Evolutionary conservation across 257 asterid genomes (phyloP), one percentile per base, ranked within the genome.

Genomic region (Fraxinus excelsior): DNA sequence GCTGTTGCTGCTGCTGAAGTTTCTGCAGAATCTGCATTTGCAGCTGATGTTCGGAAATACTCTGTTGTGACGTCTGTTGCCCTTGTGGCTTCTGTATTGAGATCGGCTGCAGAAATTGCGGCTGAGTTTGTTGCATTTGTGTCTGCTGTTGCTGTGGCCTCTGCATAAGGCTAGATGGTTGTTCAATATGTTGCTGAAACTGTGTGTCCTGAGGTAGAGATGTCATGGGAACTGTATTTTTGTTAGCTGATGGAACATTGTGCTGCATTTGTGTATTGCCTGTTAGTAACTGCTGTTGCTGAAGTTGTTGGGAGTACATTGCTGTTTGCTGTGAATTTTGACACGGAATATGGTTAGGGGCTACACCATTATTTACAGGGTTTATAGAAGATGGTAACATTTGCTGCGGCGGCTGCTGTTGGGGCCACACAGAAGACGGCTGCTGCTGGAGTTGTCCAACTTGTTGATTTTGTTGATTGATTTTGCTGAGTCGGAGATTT

Each of bases 21-120:
- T 93, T 89, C 78, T 91, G 97, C 66, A 94, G 92, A 79, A 87
- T 81, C 84, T 92, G 97, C 74, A 90, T 58, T 78, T 94, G 98
- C 77, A 91, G 77, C 72, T 94, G 97, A 79, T 91, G 97, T 70
- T 91, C 97, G 0, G 90, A 64, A 67, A 91, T 81, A 82, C 78
- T 84, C 69, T 87, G 93, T 56, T 86, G 96, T 21, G 91, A 56
- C 2, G 83, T 25, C 76, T 84, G 89, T 71, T 85, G 96, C 85
- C 79, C 77, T 70, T 81, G 86, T 21, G 90, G 88, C 83, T 88
- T 85, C 80, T 85, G 96, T 65, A 81, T 83, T 49, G 86, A 79
- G 81, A 77, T 89, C 70, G 88, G 95, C 75, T 85, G 94, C 84
- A 84, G 56, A 75, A 84, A 42, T 56, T 86, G 94, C 26, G 74